phyloP scores from a whole-genome alignment of 2,329 filamentous ascomycete species.

The Cadophora luteo-olivacea region DNA sequence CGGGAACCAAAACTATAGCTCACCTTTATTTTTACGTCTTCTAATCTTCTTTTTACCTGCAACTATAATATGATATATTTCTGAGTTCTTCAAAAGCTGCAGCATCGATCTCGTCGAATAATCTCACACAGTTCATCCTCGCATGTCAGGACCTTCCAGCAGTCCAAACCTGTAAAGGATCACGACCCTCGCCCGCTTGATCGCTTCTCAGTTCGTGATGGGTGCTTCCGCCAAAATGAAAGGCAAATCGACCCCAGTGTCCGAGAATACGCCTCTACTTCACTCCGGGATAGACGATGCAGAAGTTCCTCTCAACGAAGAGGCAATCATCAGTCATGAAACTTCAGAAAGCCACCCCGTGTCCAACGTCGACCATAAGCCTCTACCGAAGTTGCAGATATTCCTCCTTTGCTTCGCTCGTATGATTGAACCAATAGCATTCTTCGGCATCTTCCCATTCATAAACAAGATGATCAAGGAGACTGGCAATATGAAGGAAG shows the following conservation, averaged over 20 bases:
- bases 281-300: conserved; percentile 25
- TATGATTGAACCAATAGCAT: conserved; percentile 78
- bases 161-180: not conserved
- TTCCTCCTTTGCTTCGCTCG: conserved; percentile 76
- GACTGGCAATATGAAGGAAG: conserved; percentile 64
- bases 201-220: not conserved
- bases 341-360: not conserved
- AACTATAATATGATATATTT: not conserved
- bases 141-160: not conserved
- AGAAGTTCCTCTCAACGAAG: conserved; percentile 11
- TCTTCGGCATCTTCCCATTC: conserved; percentile 83
- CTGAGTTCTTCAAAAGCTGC: not conserved
- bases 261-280: conserved; percentile 35
- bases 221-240: not conserved
- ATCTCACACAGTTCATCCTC: too few species aligned
- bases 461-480: conserved; percentile 78
- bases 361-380: conserved; percentile 45
- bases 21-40: not conserved
- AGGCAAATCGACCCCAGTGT: not conserved
- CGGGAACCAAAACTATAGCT: conserved; percentile 12
- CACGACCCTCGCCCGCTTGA: not conserved
- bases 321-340: not conserved
- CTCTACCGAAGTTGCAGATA: conserved; percentile 70
- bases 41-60: not conserved
- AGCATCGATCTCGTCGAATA: not conserved